A percentile compares a stretch with the other conserved stretches of the same genome.
phyloP scores from a whole-genome alignment of 2,329 filamentous ascomycete species.

The Colletotrichum sp. region DNA sequence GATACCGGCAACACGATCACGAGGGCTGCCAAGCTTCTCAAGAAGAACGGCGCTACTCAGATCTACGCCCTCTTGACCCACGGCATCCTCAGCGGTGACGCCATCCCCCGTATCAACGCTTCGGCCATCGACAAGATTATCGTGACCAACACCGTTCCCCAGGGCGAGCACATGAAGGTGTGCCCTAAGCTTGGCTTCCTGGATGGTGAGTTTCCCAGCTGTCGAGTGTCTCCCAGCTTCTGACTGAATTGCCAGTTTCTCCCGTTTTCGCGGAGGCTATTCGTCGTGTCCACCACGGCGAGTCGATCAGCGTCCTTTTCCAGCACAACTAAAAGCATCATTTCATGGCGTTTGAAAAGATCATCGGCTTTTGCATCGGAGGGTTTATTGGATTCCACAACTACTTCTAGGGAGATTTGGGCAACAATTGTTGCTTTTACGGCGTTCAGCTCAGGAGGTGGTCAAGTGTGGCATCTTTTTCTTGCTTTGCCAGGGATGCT shows the following conservation, averaged over 20 bases:
- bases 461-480: slow-evolving; percentile 14
- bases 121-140: slow-evolving; percentile 92
- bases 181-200: slow-evolving; percentile 92
- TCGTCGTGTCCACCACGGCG: slow-evolving; percentile 93
- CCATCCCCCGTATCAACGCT: slow-evolving; percentile 91
- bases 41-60: slow-evolving; percentile 89
- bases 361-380: slow-evolving; percentile 20
- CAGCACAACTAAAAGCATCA: slow-evolving; percentile 24
- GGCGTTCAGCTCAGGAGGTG: slow-evolving; percentile 17
- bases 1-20: slow-evolving; percentile 98
- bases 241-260: slow-evolving; percentile 54
- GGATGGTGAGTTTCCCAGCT: slow-evolving; percentile 53
- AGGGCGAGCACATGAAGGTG: slow-evolving; percentile 75
- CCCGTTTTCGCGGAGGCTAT: slow-evolving; percentile 95
- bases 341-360: slow-evolving; percentile 19
- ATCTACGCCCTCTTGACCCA: slow-evolving; percentile 95
- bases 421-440: slow-evolving; percentile 17
- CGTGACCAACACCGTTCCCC: slow-evolving; percentile 94
- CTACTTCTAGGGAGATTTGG: not conserved
- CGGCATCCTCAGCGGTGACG: slow-evolving; percentile 93
- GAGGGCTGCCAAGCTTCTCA: slow-evolving; percentile 92
- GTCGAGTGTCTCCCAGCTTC: not conserved
- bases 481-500: not conserved
- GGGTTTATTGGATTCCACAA: slow-evolving; percentile 22
- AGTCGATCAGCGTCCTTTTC: slow-evolving; percentile 96